These are phyloP conservation scores for Thalassiosira hispida DNA, from an alignment of 352 stramenopile species.

Conservation along the genomic window DNA sequence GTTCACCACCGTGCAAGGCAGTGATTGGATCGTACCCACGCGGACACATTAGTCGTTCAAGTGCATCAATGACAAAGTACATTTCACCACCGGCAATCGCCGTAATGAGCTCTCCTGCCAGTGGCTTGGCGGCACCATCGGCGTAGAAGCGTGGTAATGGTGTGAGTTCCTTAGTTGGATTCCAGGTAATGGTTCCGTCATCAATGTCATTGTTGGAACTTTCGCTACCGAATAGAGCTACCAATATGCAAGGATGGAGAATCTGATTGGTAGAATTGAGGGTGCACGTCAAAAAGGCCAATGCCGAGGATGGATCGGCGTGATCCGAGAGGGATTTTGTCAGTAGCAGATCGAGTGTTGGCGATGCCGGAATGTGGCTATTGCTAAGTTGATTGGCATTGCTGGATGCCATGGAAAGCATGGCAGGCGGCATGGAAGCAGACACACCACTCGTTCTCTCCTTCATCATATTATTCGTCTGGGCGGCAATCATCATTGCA, in stretches of 20 bases:
- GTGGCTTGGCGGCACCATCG: conserved; percentile 53
- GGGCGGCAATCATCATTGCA: conserved; percentile 48
- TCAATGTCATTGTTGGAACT: conserved; percentile 9
- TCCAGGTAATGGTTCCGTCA: conserved; percentile 60
- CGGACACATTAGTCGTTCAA: conserved; percentile 49
- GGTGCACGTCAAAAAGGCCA: conserved; percentile 57
- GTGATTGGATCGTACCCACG: conserved; percentile 54
- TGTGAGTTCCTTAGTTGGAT: conserved; percentile 38
- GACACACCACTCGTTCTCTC: conserved; percentile 16
- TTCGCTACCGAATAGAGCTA: conserved; percentile 48
- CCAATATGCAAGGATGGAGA: conserved; percentile 62
- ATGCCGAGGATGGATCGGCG: conserved; percentile 48
- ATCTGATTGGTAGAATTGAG: conserved; percentile 70
- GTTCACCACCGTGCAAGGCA: conserved; percentile 61
- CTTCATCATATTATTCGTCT: conserved; percentile 39
- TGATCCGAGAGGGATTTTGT: conserved; percentile 50
- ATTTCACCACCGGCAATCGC: conserved; percentile 62
- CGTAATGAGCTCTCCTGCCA: conserved; percentile 57
- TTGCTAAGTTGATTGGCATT: background rate
- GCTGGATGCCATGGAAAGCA: background rate
- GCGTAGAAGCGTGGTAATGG: conserved; percentile 60
- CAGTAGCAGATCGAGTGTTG: conserved; percentile 35
- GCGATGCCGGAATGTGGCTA: conserved; percentile 25
- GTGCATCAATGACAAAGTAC: conserved; percentile 66
- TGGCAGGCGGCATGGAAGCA: conserved; percentile 16